A percentile compares a stretch with the other conserved stretches of the same genome.
phyloP scores from a whole-genome alignment of 2,329 filamentous ascomycete genomes.

The Didymella lethalis region DNA sequence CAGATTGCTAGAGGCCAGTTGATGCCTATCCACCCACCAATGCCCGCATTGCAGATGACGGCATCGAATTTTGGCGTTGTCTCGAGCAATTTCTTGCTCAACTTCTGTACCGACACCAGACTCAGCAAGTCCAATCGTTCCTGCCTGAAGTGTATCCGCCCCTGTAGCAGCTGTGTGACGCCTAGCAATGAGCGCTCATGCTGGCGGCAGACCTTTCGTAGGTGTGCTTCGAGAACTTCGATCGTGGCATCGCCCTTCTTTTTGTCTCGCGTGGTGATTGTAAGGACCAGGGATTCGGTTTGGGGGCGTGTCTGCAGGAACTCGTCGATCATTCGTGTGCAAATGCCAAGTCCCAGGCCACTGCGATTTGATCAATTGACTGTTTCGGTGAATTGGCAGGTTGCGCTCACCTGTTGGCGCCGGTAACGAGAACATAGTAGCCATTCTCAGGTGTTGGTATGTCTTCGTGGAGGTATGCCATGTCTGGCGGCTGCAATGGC shows the following conservation, averaged over 20 bases:
- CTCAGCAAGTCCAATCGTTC: conserved; percentile 67
- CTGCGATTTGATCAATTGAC: conserved; percentile 60
- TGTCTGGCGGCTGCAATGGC: conserved; percentile 19
- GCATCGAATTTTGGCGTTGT: conserved; percentile 76
- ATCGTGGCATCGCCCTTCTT: conserved; percentile 79
- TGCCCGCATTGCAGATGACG: conserved; percentile 85
- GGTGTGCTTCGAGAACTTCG: conserved; percentile 67
- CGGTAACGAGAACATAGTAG: conserved; percentile 75
- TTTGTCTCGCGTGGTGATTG: conserved; percentile 81
- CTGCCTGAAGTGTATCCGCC: conserved; percentile 60
- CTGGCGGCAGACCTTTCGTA: conserved; percentile 57
- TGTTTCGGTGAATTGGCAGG: rapidly evolving
- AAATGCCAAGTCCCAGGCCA: conserved; percentile 85
- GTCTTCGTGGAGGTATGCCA: conserved; percentile 30
- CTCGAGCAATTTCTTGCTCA: conserved; percentile 62
- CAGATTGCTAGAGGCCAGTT: conserved; percentile 70
- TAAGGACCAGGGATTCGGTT: conserved; percentile 74
- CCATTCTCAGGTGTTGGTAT: conserved; percentile 41
- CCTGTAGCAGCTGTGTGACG: conserved; percentile 52
- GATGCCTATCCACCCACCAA: conserved; percentile 84
- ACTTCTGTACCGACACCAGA: conserved; percentile 62
- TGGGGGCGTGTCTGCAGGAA: conserved; percentile 76
- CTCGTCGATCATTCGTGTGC: conserved; percentile 86
- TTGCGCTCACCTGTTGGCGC: conserved; percentile 76
- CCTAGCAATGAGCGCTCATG: conserved; percentile 49